Conservation (phyloP, 1,284 basidiomycete species). For the Abortiporus biennis region DNA sequence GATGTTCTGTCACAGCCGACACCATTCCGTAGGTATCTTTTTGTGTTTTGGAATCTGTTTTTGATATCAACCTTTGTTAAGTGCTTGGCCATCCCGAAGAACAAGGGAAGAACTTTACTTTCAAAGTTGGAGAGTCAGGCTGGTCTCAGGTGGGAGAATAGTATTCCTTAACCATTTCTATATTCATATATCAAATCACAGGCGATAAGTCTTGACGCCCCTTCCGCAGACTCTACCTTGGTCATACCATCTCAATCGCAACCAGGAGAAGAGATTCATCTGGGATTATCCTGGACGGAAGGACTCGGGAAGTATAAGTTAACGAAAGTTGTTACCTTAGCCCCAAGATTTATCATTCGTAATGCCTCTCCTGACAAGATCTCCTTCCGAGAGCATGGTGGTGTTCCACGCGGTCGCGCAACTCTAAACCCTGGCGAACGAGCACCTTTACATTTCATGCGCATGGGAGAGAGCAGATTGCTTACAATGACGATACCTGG, state of each 20-base stretch:
- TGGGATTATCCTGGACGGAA: constrained; percentile 91
- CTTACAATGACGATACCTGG: constrained; percentile 85
- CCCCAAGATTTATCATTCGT: constrained; percentile 88
- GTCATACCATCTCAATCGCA: constrained; percentile 65
- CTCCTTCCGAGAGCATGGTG: constrained; percentile 83
- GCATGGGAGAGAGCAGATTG: constrained; percentile 61
- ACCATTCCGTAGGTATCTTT: constrained; percentile 66
- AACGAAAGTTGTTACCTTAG: constrained; percentile 89
- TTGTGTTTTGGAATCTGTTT: constrained; percentile 24
- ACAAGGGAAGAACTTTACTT: constrained; percentile 79
- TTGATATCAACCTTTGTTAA: constrained; percentile 29
- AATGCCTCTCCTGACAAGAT: constrained; percentile 74
- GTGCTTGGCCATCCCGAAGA: constrained; percentile 88
- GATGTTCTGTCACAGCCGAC: constrained; percentile 54
- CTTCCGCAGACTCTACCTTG: constrained; percentile 85
- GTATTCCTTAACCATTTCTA: neutral
- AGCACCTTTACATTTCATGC: constrained; percentile 66
- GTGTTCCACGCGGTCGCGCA: constrained; percentile 62
- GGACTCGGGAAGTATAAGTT: constrained; percentile 96
- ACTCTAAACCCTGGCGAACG: constrained; percentile 67
- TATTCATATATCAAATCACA: constrained; percentile 22
- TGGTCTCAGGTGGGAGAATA: constrained; percentile 83
- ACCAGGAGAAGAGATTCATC: constrained; percentile 76
- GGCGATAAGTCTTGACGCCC: constrained; percentile 87
- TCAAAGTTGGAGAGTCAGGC: constrained; percentile 80